phyloP scores from a whole-genome alignment of 2,329 filamentous ascomycete genomes.

The Xylariaceae sp. region DNA sequence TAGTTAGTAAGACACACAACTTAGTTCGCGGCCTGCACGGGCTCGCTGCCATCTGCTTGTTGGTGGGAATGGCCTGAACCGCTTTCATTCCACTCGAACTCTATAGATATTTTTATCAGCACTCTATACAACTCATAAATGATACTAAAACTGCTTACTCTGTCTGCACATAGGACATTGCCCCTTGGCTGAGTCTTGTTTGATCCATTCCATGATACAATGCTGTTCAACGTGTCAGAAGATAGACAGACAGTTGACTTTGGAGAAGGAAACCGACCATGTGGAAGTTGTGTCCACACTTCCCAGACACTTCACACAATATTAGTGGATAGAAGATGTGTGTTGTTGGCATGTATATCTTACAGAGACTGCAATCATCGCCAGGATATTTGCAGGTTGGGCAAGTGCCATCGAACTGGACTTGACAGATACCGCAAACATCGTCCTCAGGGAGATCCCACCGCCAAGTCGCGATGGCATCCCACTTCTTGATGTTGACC shows the following conservation, averaged over 20 bases:
- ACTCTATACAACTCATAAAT: not conserved
- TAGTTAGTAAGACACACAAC: too few species aligned
- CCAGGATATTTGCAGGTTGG: conserved; percentile 97
- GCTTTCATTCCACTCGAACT: conserved; percentile 31
- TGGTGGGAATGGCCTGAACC: conserved; percentile 19
- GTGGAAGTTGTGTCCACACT: conserved; percentile 96
- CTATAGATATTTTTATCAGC: conserved; percentile 16
- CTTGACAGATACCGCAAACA: conserved; percentile 96
- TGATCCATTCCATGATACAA: conserved; percentile 93
- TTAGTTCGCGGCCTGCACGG: conserved; percentile 8
- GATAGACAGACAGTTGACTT: conserved; percentile 23
- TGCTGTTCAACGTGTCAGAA: conserved; percentile 54
- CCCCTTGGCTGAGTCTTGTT: conserved; percentile 87
- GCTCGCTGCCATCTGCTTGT: conserved; percentile 15
- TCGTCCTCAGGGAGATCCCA: conserved; percentile 98
- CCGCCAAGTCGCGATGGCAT: conserved; percentile 91
- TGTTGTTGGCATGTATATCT: conserved; percentile 32
- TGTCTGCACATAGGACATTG: conserved; percentile 98
- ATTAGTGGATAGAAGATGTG: not conserved
- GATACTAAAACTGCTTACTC: conserved; percentile 56
- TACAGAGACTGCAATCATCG: conserved; percentile 89
- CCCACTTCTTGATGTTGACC: conserved; percentile 89
- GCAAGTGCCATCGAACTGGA: conserved; percentile 96
- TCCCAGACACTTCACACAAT: conserved; percentile 70
- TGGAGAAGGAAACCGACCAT: conserved; percentile 71